Conservation (phyloP, 2,329 filamentous ascomycete genomes). For the Apiospora rasikravindrae region DNA sequence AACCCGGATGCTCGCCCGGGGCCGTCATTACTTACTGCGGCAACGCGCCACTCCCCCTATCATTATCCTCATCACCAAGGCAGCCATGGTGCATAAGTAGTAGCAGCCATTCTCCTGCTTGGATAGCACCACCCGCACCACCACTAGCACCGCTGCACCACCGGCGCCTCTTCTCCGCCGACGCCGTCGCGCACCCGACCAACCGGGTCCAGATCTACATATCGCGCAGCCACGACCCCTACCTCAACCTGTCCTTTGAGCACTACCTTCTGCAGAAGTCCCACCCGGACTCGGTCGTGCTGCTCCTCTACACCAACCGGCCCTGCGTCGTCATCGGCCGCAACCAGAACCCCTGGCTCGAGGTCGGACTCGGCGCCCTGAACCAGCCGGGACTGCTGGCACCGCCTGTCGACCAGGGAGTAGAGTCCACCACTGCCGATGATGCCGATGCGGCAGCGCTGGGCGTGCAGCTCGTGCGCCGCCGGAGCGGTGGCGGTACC, state of each 20-base stretch:
- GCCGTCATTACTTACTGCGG: constrained; percentile 14
- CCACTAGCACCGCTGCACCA: neutral
- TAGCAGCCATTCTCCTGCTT: neutral
- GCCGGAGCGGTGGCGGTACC: constrained; percentile 86
- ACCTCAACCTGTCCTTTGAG: constrained; percentile 91
- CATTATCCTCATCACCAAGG: neutral
- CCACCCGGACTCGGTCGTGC: constrained; percentile 72
- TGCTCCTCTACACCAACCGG: constrained; percentile 87
- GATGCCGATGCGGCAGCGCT: constrained; percentile 24
- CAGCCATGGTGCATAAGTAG: neutral
- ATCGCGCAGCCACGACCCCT: constrained; percentile 74
- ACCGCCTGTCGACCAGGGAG: neutral
- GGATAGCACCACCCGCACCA: neutral
- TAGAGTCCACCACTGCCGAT: neutral
- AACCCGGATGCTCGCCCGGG: constrained; percentile 16
- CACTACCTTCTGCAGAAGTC: constrained; percentile 83
- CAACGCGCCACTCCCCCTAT: neutral
- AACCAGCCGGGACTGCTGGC: constrained; percentile 27
- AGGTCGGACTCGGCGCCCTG: constrained; percentile 76
- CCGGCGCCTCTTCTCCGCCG: constrained; percentile 39
- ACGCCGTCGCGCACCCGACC: constrained; percentile 47
- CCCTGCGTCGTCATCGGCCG: constrained; percentile 90
- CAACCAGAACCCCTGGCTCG: constrained; percentile 97
- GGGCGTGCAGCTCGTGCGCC: constrained; percentile 70
- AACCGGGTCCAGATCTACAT: constrained; percentile 70